Evolutionary conservation across 106 monocot genomes (phyloP), one percentile per base, ranked within the genome.

Genomic region (Allium cepa): DNA sequence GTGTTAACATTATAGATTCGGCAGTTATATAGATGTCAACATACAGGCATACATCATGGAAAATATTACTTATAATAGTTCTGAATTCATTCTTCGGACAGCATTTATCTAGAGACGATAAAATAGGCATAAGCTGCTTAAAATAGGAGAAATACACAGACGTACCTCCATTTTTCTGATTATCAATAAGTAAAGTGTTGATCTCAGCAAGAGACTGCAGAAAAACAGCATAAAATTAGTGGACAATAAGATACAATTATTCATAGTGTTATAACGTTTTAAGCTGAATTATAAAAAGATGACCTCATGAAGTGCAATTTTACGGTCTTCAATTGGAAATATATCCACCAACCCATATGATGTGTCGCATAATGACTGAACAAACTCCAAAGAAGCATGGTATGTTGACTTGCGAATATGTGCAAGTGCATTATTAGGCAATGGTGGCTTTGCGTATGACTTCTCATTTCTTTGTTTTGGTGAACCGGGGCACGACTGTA

Each of bases 291-390:
- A 45, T 11, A 60, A 50, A 56, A 18, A 10, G 17, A 56, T 50
- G 75, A 99, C 99, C 93, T 99, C 99, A 46, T 64, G 75, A 67
- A 99, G 90, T 74, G 99, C 93, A 83, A 76, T 77, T 87, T 99
- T 99, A 18, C 99, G 90, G 75, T 99, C 93, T 74, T 99, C 92
- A 69, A 93, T 73, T 66, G 99, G 99, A 80, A 93, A 99, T 69
- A 99, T 87, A 64, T 99, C 99, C 56, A 99, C 99, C 75, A 99
- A 77, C 15, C 87, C 87, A 81, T 93, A 99, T 16, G 99, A 99
- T 36, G 99, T 99, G 59, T 99, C 93, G 72, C 99, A 99, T 72
- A 99, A 79, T 72, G 90, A 69, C 59, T 90, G 99, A 64, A 99
- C 99, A 81, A 99, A 90, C 57, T 99, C 99, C 77, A 99, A 71